These are phyloP conservation scores for Prunus mira DNA, from an alignment of 306 rosid species.

Conservation along the genomic window DNA sequence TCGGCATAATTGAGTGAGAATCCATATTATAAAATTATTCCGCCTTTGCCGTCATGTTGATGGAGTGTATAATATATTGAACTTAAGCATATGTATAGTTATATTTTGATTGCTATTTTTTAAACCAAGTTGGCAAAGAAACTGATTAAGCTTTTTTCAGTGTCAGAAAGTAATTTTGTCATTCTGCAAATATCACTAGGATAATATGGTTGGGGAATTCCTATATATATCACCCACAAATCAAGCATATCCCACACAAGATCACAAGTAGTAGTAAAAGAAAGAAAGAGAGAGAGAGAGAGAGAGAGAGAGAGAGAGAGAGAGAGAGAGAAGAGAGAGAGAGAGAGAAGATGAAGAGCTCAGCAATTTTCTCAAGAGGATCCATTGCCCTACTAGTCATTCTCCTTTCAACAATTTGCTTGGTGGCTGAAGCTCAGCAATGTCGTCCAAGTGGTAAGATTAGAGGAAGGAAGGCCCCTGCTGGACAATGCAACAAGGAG, in stretches of 20 bases:
- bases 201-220: not conserved
- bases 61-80: too few species aligned
- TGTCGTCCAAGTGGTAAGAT: constrained; percentile 24
- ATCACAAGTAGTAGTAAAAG: not conserved
- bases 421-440: constrained; percentile 6
- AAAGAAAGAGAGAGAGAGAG: not conserved
- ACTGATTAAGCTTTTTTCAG: not conserved
- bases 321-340: too few species aligned
- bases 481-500: constrained; percentile 17
- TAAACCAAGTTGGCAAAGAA: too few species aligned
- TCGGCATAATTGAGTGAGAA: too few species aligned
- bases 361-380: not conserved
- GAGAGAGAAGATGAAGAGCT: constrained; percentile 7
- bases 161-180: constrained; percentile 3
- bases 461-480: constrained; percentile 18
- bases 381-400: not conserved
- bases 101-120: too few species aligned
- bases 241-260: not conserved
- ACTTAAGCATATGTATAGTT: too few species aligned
- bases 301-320: not conserved
- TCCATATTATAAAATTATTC: too few species aligned
- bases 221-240: not conserved
- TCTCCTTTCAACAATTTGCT: not conserved
- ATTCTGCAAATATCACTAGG: not conserved
- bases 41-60: too few species aligned